These are phyloP conservation scores for Dipteronia sinensis DNA, from an alignment of 345 rosid species.

Conservation along the genomic window DNA sequence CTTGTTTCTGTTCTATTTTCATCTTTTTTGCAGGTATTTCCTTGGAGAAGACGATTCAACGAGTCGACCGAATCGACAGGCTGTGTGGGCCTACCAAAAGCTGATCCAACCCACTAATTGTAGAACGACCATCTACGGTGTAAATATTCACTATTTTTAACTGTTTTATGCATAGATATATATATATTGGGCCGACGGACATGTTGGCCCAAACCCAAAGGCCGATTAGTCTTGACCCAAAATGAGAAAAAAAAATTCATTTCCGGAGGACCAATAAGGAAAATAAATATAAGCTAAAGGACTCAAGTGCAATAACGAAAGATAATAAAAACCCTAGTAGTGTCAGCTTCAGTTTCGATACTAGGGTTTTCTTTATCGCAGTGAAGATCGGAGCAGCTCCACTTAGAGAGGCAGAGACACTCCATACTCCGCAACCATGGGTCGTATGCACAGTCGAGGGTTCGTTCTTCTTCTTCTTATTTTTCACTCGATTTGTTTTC, in stretches of 20 bases:
- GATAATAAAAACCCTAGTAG: slow-evolving; percentile 15
- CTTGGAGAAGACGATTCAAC: too few relatives aligned
- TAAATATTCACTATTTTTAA: too few relatives aligned
- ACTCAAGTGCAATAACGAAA: background rate
- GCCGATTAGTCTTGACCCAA: background rate
- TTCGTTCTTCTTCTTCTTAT: slow-evolving; percentile 14
- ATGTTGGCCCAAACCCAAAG: background rate
- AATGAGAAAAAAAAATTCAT: background rate
- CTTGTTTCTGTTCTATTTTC: too few relatives aligned
- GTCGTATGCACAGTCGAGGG: slow-evolving; percentile 92
- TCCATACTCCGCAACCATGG: slow-evolving; percentile 48
- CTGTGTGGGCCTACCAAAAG: too few relatives aligned
- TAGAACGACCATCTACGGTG: too few relatives aligned
- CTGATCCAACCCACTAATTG: too few relatives aligned
- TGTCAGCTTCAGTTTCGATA: background rate
- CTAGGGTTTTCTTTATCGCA: slow-evolving; percentile 30
- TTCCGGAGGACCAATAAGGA: background rate
- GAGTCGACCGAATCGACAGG: too few relatives aligned
- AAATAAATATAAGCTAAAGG: background rate
- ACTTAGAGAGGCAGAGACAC: slow-evolving; percentile 14
- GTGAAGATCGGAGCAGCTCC: slow-evolving; percentile 9
- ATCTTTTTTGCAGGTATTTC: too few relatives aligned
- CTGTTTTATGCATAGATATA: too few relatives aligned
- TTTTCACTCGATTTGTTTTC: background rate
- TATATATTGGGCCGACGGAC: too few relatives aligned